Evolutionary conservation across 345 rosid genomes (phyloP).

Genomic region (Gossypium arboreum): DNA sequence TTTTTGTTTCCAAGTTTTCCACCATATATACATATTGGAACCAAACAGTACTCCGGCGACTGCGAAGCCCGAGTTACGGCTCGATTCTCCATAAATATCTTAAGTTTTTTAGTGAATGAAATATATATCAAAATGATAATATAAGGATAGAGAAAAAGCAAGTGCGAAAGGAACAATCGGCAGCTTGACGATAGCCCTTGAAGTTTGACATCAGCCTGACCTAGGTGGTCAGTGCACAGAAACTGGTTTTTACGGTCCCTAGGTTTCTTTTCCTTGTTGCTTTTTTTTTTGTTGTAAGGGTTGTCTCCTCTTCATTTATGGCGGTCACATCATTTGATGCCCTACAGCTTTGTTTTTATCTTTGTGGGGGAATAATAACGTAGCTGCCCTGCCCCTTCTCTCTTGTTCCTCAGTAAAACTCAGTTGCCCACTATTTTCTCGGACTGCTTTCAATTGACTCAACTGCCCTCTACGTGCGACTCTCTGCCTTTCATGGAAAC

Average conservation of each 20-base stretch:
- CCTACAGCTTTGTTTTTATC: neutral
- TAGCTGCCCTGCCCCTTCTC: neutral
- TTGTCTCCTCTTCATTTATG: conserved; percentile 13
- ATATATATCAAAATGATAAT: neutral
- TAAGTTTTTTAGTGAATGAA: too few species aligned
- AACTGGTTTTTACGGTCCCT: conserved; percentile 15
- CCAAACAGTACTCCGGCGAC: too few species aligned
- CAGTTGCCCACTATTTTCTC: neutral
- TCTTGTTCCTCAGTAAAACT: neutral
- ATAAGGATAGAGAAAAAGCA: neutral
- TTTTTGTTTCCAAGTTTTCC: too few species aligned
- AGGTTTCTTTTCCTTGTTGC: neutral
- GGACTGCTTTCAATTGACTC: neutral
- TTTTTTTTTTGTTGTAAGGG: neutral
- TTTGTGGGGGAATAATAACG: neutral
- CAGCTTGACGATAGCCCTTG: conserved; percentile 16
- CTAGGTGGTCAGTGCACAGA: neutral
- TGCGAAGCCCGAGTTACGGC: too few species aligned
- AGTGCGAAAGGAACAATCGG: conserved; percentile 32
- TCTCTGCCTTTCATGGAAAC: conserved; percentile 1
- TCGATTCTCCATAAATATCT: neutral
- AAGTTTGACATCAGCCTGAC: conserved; percentile 15
- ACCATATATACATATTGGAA: too few species aligned
- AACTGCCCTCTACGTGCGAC: conserved; percentile 16
- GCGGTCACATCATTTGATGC: conserved; percentile 17